These are phyloP conservation scores for Mallotus nudiflorus DNA, from an alignment of 345 rosid genomes.

Conservation along the genomic window DNA sequence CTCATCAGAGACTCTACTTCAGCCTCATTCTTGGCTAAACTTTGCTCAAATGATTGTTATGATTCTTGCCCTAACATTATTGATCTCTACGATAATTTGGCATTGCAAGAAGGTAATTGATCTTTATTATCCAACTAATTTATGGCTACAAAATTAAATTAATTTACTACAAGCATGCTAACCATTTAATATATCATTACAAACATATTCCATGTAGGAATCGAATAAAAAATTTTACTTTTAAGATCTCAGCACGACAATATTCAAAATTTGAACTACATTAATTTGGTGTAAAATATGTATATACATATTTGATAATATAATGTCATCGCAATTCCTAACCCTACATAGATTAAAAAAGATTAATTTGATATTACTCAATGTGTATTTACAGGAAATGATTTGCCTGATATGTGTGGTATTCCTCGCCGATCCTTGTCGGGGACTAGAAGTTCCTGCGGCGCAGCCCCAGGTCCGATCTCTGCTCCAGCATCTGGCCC, in stretches of 20 bases:
- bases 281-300: too few species aligned
- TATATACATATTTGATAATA: too few species aligned
- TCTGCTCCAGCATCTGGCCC: neutral
- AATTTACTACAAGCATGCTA: too few species aligned
- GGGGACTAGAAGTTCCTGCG: conserved; percentile 10
- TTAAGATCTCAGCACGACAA: too few species aligned
- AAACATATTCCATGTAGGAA: too few species aligned
- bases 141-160: too few species aligned
- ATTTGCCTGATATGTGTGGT: conserved; percentile 15
- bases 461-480: neutral
- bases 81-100: conserved; percentile 37
- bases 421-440: conserved; percentile 17
- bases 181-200: too few species aligned
- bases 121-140: too few species aligned
- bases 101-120: conserved; percentile 33
- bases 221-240: too few species aligned
- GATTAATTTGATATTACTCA: neutral
- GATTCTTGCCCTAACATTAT: conserved; percentile 33
- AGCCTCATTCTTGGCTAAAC: conserved; percentile 32
- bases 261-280: too few species aligned
- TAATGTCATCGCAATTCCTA: too few species aligned
- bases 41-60: conserved; percentile 31
- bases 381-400: conserved; percentile 4
- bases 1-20: conserved; percentile 33
- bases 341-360: too few species aligned